These are phyloP conservation scores for Boletus bicolor DNA, from an alignment of 768 basidiomycete species.

Conservation along the genomic window DNA sequence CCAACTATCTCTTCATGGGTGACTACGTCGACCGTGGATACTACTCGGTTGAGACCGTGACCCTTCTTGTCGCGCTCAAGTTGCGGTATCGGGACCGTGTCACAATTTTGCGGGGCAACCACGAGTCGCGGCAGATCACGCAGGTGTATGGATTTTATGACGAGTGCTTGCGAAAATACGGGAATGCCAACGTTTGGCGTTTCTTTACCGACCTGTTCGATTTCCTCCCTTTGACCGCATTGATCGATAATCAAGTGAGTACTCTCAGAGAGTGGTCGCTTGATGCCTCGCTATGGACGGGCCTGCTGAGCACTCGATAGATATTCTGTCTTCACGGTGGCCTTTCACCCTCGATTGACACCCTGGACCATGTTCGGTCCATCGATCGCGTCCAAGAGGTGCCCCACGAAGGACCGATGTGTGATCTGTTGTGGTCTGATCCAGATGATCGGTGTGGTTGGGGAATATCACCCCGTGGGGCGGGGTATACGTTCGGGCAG, in stretches of 20 bases:
- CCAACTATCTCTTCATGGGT: conserved; percentile 99
- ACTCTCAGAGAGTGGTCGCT: conserved; percentile 1
- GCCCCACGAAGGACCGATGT: conserved; percentile 99
- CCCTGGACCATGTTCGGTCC: conserved; percentile 97
- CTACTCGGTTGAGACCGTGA: conserved; percentile 99
- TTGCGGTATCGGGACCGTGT: conserved; percentile 97
- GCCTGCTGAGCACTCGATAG: conserved; percentile 39
- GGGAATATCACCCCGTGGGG: conserved; percentile 98
- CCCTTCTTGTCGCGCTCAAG: conserved; percentile 94
- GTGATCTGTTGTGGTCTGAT: conserved; percentile 98
- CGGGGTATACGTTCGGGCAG: conserved; percentile 98
- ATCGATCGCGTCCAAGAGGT: conserved; percentile 99
- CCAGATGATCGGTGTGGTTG: conserved; percentile 99
- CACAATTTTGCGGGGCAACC: conserved; percentile 96
- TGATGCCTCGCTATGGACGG: background rate
- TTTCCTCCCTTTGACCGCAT: conserved; percentile 93
- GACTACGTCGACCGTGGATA: conserved; percentile 99
- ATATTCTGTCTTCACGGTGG: conserved; percentile 99
- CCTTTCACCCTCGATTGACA: conserved; percentile 98
- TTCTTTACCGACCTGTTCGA: conserved; percentile 99
- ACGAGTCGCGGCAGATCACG: conserved; percentile 99
- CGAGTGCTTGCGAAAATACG: conserved; percentile 99
- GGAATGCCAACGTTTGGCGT: conserved; percentile 99
- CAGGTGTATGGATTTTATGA: conserved; percentile 99
- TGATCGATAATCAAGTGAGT: conserved; percentile 98